Evolutionary conservation across 306 rosid species (phyloP).

Genomic region (Dalbergia oliveri): DNA sequence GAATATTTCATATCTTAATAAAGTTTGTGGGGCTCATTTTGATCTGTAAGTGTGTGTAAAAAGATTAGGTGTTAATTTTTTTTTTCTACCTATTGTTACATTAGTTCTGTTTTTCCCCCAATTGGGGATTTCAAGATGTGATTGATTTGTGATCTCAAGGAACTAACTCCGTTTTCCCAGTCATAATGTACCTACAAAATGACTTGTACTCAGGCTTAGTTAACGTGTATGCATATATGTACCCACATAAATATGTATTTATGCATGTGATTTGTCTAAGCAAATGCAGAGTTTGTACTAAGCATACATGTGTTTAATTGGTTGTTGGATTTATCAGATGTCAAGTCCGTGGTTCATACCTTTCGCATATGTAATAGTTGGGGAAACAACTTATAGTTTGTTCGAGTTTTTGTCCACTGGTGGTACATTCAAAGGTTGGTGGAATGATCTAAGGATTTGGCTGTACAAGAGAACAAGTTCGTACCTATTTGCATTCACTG

Average conservation of each 20-base stretch:
- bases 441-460: conserved; percentile 87
- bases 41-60: too few species aligned
- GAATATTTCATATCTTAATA: too few species aligned
- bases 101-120: background rate
- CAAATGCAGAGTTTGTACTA: background rate
- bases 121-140: background rate
- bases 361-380: conserved; percentile 67
- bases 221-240: background rate
- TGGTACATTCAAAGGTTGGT: conserved; percentile 84
- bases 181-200: background rate
- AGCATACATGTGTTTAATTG: conserved; percentile 21
- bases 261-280: background rate
- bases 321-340: conserved; percentile 54
- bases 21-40: too few species aligned
- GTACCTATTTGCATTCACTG: conserved; percentile 68
- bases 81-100: background rate
- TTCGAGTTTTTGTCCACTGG: conserved; percentile 68
- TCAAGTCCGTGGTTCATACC: conserved; percentile 86
- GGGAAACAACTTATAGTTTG: conserved; percentile 53
- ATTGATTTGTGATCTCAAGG: conserved; percentile 2
- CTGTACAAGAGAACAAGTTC: conserved; percentile 80
- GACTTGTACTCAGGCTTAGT: background rate
- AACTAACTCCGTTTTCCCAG: background rate
- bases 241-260: background rate
- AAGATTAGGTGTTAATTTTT: too few species aligned